These are phyloP conservation scores for Flaveria ramosissima DNA, from an alignment of 129 eudicot genomes.

Conservation along the genomic window DNA sequence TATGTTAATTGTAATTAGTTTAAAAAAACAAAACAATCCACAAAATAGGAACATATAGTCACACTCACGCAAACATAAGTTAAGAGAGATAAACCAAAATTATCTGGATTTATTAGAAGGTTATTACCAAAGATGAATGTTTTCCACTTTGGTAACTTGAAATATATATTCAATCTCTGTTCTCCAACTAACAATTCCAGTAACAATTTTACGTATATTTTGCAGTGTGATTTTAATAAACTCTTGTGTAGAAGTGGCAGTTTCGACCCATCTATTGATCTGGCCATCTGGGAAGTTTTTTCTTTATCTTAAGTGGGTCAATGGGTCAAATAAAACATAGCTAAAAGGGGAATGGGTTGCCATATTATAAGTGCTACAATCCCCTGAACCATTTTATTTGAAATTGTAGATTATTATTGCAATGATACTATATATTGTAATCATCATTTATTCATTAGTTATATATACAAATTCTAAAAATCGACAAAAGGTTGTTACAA, in stretches of 20 bases:
- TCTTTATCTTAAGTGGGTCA: not conserved
- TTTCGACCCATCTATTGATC: not conserved
- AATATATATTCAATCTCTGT: not conserved
- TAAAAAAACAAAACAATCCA: not conserved
- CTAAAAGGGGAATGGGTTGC: not conserved
- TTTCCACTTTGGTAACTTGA: not conserved
- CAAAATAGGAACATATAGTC: not conserved
- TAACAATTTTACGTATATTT: not conserved
- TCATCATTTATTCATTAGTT: not conserved
- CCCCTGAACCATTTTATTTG: not conserved
- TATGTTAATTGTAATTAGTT: slow-evolving; percentile 1
- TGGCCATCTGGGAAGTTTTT: not conserved
- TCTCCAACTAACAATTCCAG: not conserved
- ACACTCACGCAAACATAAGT: not conserved
- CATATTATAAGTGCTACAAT: not conserved
- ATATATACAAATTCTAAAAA: not conserved
- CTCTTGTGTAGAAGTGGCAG: not conserved
- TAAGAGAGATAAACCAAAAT: slow-evolving; percentile 5
- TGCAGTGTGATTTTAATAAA: not conserved
- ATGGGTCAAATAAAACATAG: not conserved
- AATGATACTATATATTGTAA: not conserved
- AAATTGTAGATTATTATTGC: not conserved
- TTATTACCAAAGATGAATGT: not conserved
- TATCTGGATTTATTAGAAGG: not conserved
- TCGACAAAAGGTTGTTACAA: not conserved